Percentiles rank a stretch among this genome's conserved stretches.
Conservation (phyloP, 768 basidiomycete species). For the Mycena floridula region DNA sequence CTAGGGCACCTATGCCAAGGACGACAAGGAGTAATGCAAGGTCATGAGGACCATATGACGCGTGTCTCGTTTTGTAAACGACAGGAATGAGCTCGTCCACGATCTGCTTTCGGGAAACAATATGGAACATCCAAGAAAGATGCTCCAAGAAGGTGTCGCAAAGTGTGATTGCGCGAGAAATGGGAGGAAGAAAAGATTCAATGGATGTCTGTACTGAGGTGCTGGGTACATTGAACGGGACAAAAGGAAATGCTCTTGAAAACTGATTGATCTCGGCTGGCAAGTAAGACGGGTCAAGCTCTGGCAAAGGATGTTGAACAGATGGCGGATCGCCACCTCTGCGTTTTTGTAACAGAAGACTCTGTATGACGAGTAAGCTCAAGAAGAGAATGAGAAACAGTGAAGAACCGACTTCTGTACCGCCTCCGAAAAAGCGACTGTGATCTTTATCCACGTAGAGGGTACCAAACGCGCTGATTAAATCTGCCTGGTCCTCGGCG, state of each 20-base stretch:
- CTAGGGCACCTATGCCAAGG: conserved; percentile 40
- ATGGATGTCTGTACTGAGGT: conserved; percentile 32
- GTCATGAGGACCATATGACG: conserved; percentile 41
- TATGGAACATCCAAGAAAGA: conserved; percentile 44
- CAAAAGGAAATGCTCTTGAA: conserved; percentile 39
- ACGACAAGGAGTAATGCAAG: conserved; percentile 41
- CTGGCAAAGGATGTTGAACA: conserved; percentile 19
- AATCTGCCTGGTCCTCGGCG: conserved; percentile 15
- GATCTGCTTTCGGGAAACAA: conserved; percentile 39
- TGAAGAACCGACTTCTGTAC: conserved; percentile 36
- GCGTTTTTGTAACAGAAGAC: not conserved
- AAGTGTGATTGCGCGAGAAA: conserved; percentile 33
- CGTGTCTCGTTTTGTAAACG: conserved; percentile 33
- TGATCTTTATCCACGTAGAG: conserved; percentile 38
- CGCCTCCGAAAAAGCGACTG: conserved; percentile 39
- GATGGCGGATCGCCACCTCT: not conserved
- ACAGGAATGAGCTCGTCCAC: conserved; percentile 38
- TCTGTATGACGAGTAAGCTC: no score
- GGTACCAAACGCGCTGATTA: conserved; percentile 34
- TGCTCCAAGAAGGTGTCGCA: conserved; percentile 44
- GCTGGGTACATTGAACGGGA: conserved; percentile 28
- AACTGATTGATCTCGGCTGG: conserved; percentile 37
- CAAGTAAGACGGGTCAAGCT: conserved; percentile 39
- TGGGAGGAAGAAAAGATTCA: conserved; percentile 38
- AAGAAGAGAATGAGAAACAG: no score